phyloP scores from a whole-genome alignment of 176 grass and related monocot species.

The Oryza australiensis region DNA sequence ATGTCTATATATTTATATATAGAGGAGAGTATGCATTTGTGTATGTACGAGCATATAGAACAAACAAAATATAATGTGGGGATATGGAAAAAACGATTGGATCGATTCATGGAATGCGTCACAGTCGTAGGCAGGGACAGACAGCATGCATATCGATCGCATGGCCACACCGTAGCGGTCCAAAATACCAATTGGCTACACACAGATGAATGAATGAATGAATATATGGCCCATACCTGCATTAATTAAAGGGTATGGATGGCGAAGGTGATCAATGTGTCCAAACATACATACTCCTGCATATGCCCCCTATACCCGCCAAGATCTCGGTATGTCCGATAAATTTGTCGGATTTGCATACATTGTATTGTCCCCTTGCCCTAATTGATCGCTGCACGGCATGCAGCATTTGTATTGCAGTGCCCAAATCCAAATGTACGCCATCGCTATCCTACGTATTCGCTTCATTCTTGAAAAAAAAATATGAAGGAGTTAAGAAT shows the following conservation, averaged over 20 bases:
- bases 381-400: neutral
- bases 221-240: constrained; percentile 23
- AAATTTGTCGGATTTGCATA: constrained; percentile 2
- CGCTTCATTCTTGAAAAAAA: too few relatives aligned
- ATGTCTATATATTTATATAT: too few relatives aligned
- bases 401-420: neutral
- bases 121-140: neutral
- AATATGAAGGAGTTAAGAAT: too few relatives aligned
- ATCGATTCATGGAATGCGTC: neutral
- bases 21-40: too few relatives aligned
- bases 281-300: neutral
- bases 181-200: neutral
- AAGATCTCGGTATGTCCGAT: constrained; percentile 36
- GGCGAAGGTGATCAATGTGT: constrained; percentile 24
- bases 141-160: neutral
- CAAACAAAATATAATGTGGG: too few relatives aligned
- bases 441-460: neutral
- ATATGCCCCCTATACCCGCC: neutral
- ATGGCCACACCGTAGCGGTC: constrained; percentile 21
- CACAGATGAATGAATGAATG: neutral
- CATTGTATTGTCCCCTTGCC: neutral
- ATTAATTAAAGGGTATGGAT: constrained; percentile 14
- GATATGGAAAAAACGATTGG: neutral
- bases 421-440: neutral
- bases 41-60: too few relatives aligned